A percentile compares a stretch with the other conserved stretches of the same genome.
These are phyloP conservation scores for Tilletia caries DNA, from an alignment of 1,284 basidiomycete genomes.

Conservation along the genomic window DNA sequence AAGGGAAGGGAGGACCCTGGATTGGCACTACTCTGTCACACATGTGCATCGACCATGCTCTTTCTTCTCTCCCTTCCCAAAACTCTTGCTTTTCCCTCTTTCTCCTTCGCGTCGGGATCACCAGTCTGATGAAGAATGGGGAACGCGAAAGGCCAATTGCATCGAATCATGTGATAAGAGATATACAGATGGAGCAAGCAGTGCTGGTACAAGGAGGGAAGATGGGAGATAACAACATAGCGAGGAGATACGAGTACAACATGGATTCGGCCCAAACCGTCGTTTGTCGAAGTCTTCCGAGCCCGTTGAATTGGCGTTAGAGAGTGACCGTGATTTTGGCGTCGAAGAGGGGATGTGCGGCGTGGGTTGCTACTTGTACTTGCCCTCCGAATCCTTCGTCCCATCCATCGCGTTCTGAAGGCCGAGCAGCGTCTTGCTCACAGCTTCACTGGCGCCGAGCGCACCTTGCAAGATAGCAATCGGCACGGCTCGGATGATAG, in stretches of 20 bases:
- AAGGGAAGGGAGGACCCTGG: too few relatives aligned
- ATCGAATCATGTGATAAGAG: not conserved
- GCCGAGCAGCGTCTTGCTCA: constrained; percentile 89
- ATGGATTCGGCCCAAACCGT: too few relatives aligned
- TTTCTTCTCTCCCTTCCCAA: too few relatives aligned
- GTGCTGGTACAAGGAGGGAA: not conserved
- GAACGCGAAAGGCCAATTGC: not conserved
- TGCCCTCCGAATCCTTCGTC: constrained; percentile 28
- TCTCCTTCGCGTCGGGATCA: not conserved
- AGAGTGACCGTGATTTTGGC: too few relatives aligned
- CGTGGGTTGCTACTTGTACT: constrained; percentile 30
- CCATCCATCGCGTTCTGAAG: constrained; percentile 68
- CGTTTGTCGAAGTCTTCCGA: too few relatives aligned
- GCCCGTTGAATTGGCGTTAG: too few relatives aligned
- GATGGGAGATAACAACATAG: too few relatives aligned
- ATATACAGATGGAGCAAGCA: not conserved
- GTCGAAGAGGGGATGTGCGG: too few relatives aligned
- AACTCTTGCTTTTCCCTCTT: too few relatives aligned
- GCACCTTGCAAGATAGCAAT: constrained; percentile 93
- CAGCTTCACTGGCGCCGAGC: constrained; percentile 92
- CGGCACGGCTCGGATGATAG: constrained; percentile 90
- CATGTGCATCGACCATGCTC: too few relatives aligned
- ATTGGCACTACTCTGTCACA: too few relatives aligned
- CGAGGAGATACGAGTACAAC: constrained; percentile 3
- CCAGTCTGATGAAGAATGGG: not conserved